Conservation (phyloP, 2,329 filamentous ascomycete species). For the Botrytis sinoallii region DNA sequence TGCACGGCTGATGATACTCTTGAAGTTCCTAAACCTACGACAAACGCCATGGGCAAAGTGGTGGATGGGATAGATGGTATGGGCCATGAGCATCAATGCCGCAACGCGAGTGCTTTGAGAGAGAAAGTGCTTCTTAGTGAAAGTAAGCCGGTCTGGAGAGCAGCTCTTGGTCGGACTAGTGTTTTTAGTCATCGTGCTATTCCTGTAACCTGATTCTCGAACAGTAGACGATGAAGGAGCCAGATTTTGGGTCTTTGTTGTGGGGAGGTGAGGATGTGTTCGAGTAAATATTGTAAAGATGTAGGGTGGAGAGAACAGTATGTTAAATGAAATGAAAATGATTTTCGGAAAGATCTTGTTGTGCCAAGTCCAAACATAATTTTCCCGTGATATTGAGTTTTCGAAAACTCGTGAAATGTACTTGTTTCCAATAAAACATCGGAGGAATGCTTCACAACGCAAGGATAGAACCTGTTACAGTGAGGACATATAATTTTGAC, state of each 20-base stretch:
- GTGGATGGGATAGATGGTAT: not conserved
- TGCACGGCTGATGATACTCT: not conserved
- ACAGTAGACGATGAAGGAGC: not conserved
- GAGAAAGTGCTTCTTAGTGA: slow-evolving; percentile 4
- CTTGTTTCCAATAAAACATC: not conserved
- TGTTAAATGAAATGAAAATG: not conserved
- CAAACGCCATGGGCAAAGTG: not conserved
- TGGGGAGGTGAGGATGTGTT: not conserved
- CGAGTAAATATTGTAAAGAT: not conserved
- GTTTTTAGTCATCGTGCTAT: slow-evolving; percentile 1
- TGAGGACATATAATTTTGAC: too few species aligned
- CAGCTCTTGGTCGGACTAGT: slow-evolving; percentile 1
- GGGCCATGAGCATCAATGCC: not conserved
- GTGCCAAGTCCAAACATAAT: not conserved
- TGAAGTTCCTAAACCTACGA: not conserved
- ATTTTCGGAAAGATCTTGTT: not conserved
- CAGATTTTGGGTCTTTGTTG: not conserved
- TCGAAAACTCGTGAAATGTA: not conserved
- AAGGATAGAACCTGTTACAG: not conserved
- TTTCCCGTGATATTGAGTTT: not conserved
- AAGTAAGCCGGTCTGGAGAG: not conserved
- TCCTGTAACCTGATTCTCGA: not conserved
- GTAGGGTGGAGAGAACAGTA: not conserved
- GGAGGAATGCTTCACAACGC: not conserved
- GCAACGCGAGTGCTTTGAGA: not conserved